Percentiles rank a stretch among this genome's conserved stretches.
Evolutionary conservation across 495 filamentous ascomycete genomes (phyloP).

Genomic region (Cairneyella variabilis): DNA sequence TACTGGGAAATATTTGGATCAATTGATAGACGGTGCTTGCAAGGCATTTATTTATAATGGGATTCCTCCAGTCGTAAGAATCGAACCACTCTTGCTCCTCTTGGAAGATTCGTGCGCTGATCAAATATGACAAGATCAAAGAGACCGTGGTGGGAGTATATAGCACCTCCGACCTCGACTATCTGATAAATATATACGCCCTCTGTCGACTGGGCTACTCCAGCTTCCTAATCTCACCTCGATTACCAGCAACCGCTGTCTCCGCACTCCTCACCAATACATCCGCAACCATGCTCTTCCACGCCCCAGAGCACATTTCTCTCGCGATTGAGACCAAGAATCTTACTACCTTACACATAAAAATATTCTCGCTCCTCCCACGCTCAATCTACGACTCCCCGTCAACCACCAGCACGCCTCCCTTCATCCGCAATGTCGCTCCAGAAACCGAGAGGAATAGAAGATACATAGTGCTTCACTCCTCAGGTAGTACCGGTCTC

Average conservation of each 20-base stretch:
- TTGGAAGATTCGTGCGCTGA: background rate
- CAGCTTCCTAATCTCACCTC: slow-evolving; percentile 55
- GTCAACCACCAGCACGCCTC: slow-evolving; percentile 36
- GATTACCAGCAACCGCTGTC: slow-evolving; percentile 48
- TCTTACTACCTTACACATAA: no score
- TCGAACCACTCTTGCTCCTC: background rate
- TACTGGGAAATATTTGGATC: slow-evolving; percentile 48
- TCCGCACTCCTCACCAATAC: slow-evolving; percentile 46
- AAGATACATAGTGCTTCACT: slow-evolving; percentile 29
- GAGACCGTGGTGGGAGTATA: slow-evolving; percentile 40
- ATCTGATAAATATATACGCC: slow-evolving; percentile 53
- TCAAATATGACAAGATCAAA: background rate
- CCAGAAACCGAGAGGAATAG: slow-evolving; percentile 32
- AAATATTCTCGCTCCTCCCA: no score
- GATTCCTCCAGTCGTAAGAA: slow-evolving; percentile 21
- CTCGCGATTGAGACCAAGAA: background rate
- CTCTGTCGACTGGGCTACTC: slow-evolving; percentile 55
- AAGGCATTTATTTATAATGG: slow-evolving; percentile 37
- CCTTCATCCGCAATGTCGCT: slow-evolving; percentile 34
- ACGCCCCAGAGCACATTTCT: no score
- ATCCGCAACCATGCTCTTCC: slow-evolving; percentile 33
- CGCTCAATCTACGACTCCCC: slow-evolving; percentile 9
- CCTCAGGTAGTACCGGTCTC: slow-evolving; percentile 17
- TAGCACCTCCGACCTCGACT: slow-evolving; percentile 52
- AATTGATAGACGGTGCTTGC: slow-evolving; percentile 45